phyloP scores from a whole-genome alignment of 2,329 filamentous ascomycete species.

The Diatrype stigma region DNA sequence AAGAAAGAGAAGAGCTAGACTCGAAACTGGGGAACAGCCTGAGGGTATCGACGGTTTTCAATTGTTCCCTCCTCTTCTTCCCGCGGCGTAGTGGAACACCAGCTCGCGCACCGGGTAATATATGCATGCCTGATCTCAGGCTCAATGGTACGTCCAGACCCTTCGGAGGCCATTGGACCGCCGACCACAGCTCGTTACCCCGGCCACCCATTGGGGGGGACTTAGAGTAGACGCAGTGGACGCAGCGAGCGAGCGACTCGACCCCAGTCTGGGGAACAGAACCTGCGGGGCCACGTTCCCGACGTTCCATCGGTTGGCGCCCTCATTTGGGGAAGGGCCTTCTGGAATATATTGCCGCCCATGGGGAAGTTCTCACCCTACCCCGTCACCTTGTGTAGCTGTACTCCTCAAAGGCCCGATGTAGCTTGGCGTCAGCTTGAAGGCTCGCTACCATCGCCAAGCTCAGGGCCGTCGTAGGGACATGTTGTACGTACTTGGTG shows the following conservation, averaged over 20 bases:
- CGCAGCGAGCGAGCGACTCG: too few relatives aligned
- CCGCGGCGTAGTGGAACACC: neutral
- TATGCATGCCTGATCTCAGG: slow-evolving; percentile 4
- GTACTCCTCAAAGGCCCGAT: too few relatives aligned
- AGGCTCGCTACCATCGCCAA: too few relatives aligned
- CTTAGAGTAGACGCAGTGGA: too few relatives aligned
- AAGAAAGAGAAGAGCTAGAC: too few relatives aligned
- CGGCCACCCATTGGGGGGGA: too few relatives aligned
- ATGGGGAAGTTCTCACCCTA: neutral
- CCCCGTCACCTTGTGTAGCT: too few relatives aligned
- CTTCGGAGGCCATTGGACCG: slow-evolving; percentile 1
- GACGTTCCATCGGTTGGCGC: neutral
- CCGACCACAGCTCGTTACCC: slow-evolving; percentile 14
- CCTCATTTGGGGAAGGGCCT: neutral
- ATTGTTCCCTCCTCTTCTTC: neutral
- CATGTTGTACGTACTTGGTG: too few relatives aligned
- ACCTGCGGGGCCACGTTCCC: neutral
- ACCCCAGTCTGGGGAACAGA: neutral
- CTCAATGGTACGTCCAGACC: slow-evolving; percentile 1
- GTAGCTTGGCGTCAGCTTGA: too few relatives aligned
- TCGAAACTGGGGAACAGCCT: too few relatives aligned
- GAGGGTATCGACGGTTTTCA: too few relatives aligned
- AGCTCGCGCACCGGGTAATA: slow-evolving; percentile 6
- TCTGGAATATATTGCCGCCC: neutral
- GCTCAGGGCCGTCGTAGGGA: too few relatives aligned